Conservation (phyloP, 768 basidiomycete genomes). For the Lanmaoa pseudosensibilis region DNA sequence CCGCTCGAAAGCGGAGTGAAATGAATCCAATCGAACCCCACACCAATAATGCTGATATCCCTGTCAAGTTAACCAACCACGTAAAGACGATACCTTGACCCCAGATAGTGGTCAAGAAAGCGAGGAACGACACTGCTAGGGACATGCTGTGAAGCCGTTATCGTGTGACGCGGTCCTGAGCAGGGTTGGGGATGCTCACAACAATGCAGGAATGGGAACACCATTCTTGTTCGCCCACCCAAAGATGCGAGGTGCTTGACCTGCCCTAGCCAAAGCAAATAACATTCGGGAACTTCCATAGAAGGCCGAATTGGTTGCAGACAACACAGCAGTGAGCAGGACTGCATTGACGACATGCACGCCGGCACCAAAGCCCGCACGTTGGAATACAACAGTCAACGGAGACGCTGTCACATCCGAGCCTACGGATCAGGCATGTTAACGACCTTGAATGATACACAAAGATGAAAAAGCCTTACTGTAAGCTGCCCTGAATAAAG, state of each 20-base stretch:
- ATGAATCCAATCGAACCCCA: conserved; percentile 61
- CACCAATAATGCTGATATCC: conserved; percentile 65
- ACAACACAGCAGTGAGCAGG: conserved; percentile 63
- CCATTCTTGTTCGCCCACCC: conserved; percentile 63
- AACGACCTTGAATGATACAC: not conserved
- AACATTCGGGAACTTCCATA: conserved; percentile 66
- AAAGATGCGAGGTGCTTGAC: conserved; percentile 65
- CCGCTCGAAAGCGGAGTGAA: conserved; percentile 61
- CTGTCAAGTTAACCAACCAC: conserved; percentile 63
- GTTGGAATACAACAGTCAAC: conserved; percentile 61
- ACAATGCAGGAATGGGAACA: conserved; percentile 56
- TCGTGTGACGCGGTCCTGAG: not conserved
- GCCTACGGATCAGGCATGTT: conserved; percentile 27
- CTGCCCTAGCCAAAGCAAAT: conserved; percentile 58
- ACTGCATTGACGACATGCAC: conserved; percentile 67
- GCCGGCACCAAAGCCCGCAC: conserved; percentile 61
- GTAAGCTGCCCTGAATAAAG: conserved; percentile 46
- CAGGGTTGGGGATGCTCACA: conserved; percentile 40
- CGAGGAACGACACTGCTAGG: conserved; percentile 48
- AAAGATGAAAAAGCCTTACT: conserved; percentile 29
- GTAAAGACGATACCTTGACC: conserved; percentile 53
- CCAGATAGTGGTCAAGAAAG: conserved; percentile 61
- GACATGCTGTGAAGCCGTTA: conserved; percentile 38
- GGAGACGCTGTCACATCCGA: conserved; percentile 58
- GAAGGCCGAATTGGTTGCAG: conserved; percentile 65